Conservation (phyloP, 331 rosid genomes). For the Telfairia occidentalis region DNA sequence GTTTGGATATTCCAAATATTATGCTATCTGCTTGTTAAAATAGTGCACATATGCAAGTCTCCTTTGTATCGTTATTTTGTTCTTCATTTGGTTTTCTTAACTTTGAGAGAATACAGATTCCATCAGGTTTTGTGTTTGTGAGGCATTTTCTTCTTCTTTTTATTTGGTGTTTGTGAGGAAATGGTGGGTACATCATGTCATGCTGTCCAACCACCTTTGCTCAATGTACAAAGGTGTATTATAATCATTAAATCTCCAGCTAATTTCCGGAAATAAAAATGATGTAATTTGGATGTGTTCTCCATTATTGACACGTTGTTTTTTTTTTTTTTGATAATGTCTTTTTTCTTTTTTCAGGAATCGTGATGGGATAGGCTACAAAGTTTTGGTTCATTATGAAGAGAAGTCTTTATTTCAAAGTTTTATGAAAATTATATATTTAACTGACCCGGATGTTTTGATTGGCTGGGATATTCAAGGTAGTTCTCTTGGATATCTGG, state of each 20-base stretch:
- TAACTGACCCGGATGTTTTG: slow-evolving; percentile 73
- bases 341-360: slow-evolving; percentile 35
- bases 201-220: background rate
- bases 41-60: background rate
- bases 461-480: slow-evolving; percentile 97
- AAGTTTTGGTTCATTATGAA: slow-evolving; percentile 44
- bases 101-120: too few relatives aligned
- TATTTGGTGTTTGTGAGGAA: background rate
- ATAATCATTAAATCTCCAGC: background rate
- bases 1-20: slow-evolving; percentile 5
- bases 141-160: background rate
- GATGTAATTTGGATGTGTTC: background rate
- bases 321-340: background rate
- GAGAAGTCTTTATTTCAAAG: slow-evolving; percentile 56
- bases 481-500: slow-evolving; percentile 85
- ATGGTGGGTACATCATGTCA: background rate
- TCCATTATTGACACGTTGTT: background rate
- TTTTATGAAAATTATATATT: slow-evolving; percentile 47
- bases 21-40: background rate
- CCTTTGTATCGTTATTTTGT: background rate
- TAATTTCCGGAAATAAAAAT: background rate
- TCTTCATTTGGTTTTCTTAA: background rate
- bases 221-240: background rate
- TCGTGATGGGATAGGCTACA: slow-evolving; percentile 59
- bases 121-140: background rate